Percentiles rank a stretch among this genome's conserved stretches.
These are phyloP conservation scores for Paecilomyces variotii DNA, from an alignment of 2,329 filamentous ascomycete genomes.

Conservation along the genomic window DNA sequence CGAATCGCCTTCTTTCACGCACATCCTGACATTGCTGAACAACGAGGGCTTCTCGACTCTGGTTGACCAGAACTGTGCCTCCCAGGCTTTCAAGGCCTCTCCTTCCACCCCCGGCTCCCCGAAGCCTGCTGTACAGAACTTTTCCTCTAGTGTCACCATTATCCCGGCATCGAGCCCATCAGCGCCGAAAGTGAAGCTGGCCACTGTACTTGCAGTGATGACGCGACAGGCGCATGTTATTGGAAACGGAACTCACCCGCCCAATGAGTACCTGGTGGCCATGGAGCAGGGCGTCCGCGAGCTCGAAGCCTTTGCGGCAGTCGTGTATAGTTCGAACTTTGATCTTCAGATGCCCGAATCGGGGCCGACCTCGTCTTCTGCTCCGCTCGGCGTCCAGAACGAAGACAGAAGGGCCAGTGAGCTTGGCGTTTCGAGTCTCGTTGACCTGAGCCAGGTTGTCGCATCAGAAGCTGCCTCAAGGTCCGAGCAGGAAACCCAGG, in stretches of 20 bases:
- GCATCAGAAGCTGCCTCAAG: conserved; percentile 2
- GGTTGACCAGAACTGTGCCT: conserved; percentile 71
- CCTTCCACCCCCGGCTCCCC: conserved; percentile 8
- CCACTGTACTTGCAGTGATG: conserved; percentile 81
- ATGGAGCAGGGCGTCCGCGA: conserved; percentile 42
- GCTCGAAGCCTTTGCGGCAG: conserved; percentile 41
- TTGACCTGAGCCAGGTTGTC: not conserved
- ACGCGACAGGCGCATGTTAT: conserved; percentile 87
- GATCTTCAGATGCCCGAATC: conserved; percentile 25
- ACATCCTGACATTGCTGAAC: conserved; percentile 77
- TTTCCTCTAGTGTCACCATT: conserved; percentile 36
- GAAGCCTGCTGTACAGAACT: conserved; percentile 29
- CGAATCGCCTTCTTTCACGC: conserved; percentile 83
- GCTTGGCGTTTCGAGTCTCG: not conserved
- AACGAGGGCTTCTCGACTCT: conserved; percentile 81
- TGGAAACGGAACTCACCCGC: conserved; percentile 55
- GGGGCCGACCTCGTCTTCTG: conserved; percentile 12
- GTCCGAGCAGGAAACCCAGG: not conserved
- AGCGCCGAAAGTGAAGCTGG: conserved; percentile 61
- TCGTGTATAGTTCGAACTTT: conserved; percentile 43
- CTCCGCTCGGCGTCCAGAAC: conserved; percentile 14
- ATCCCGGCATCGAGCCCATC: conserved; percentile 21
- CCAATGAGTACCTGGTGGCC: conserved; percentile 37
- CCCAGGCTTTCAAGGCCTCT: conserved; percentile 62
- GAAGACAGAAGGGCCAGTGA: conserved; percentile 5